Percentiles rank a stretch among this genome's conserved stretches.
Conservation (phyloP, 768 basidiomycete species). For the Xerocomus brunneocitrinus region DNA sequence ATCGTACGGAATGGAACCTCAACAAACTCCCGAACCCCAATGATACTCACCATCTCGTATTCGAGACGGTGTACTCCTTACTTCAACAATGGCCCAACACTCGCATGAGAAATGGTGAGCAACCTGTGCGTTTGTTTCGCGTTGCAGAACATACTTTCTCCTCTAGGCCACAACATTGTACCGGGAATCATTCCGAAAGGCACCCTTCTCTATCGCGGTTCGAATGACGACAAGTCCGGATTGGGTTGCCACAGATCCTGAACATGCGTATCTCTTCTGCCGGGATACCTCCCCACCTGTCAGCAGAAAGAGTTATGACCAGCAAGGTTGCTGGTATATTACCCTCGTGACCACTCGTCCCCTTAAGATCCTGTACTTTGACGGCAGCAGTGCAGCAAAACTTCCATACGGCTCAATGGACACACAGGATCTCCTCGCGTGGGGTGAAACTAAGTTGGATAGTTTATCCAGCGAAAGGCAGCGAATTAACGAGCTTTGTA, state of each 20-base stretch:
- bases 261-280: background rate
- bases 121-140: background rate
- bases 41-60: background rate
- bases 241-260: background rate
- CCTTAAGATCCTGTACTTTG: background rate
- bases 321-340: background rate
- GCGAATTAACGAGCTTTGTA: background rate
- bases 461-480: background rate
- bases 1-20: background rate
- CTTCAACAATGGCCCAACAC: background rate
- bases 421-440: background rate
- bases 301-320: background rate
- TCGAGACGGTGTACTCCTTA: background rate
- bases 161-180: background rate
- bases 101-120: background rate
- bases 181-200: background rate
- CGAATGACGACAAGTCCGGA: background rate
- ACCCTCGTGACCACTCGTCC: background rate
- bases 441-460: background rate
- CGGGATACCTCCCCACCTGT: background rate
- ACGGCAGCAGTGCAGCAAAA: background rate
- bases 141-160: background rate
- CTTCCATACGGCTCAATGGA: background rate
- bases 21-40: background rate
- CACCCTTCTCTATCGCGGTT: background rate